Conservation (phyloP, 1,139 yeast species). For the Eremothecium coryli region DNA sequence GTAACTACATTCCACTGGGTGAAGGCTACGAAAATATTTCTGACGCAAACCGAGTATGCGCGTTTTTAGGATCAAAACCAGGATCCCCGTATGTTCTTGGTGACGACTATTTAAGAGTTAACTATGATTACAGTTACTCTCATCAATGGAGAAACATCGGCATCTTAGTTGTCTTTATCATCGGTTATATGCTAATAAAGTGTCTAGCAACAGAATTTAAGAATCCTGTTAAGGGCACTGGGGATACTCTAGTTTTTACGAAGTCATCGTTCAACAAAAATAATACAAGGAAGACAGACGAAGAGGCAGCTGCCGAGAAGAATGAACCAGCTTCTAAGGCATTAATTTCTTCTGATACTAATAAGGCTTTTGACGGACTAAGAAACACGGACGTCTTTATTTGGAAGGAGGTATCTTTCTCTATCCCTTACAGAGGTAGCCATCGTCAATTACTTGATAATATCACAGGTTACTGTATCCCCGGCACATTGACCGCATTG, state of each 20-base stretch:
- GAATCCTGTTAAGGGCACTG: conserved; percentile 35
- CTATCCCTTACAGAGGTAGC: conserved; percentile 32
- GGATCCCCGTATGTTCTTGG: conserved; percentile 39
- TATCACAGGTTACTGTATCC: conserved; percentile 44
- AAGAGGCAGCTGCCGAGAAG: conserved; percentile 14
- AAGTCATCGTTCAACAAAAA: conserved; percentile 20
- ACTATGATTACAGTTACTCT: conserved; percentile 34
- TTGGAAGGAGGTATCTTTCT: conserved; percentile 39
- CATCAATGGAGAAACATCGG: conserved; percentile 49
- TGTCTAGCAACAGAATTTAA: conserved; percentile 35
- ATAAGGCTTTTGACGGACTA: conserved; percentile 36
- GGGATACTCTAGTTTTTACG: conserved; percentile 37
- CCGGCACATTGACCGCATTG: conserved; percentile 50
- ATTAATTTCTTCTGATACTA: conserved; percentile 30
- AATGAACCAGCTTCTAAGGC: conserved; percentile 28
- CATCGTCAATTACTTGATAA: conserved; percentile 35
- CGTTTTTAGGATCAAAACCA: conserved; percentile 38
- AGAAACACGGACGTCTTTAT: conserved; percentile 31
- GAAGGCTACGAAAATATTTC: conserved; percentile 38
- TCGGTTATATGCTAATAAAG: conserved; percentile 33
- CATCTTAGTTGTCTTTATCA: conserved; percentile 36
- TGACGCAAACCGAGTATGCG: conserved; percentile 40
- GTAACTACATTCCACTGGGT: conserved; percentile 42
- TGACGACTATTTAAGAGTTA: conserved; percentile 34
- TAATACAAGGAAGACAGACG: conserved; percentile 6